Evolutionary conservation across 2,329 filamentous ascomycete species (phyloP).

Genomic region (Eurotiales sp.): DNA sequence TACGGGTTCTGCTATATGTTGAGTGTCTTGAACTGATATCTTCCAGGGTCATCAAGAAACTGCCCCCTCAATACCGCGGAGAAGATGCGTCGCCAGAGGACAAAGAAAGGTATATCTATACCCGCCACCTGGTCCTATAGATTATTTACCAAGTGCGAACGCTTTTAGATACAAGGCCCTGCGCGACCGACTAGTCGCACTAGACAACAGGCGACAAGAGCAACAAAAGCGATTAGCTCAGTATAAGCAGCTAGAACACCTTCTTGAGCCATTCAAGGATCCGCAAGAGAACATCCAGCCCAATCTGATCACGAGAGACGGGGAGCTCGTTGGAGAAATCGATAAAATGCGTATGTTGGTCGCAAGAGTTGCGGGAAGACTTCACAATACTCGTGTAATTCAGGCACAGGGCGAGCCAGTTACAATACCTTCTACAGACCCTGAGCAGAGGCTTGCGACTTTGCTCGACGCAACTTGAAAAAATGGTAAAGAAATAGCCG

Average conservation of each 20-base stretch:
- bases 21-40: slow-evolving; percentile 3
- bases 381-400: slow-evolving; percentile 28
- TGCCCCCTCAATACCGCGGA: slow-evolving; percentile 34
- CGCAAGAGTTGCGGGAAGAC: slow-evolving; percentile 38
- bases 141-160: slow-evolving; percentile 19
- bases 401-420: slow-evolving; percentile 16
- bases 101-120: slow-evolving; percentile 20
- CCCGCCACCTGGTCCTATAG: slow-evolving; percentile 19
- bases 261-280: slow-evolving; percentile 49
- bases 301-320: slow-evolving; percentile 52
- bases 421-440: slow-evolving; percentile 22
- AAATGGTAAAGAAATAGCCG: neutral
- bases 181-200: slow-evolving; percentile 41
- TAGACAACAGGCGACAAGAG: slow-evolving; percentile 44
- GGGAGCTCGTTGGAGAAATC: slow-evolving; percentile 48
- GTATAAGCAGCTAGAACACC: slow-evolving; percentile 42
- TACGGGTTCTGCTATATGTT: neutral
- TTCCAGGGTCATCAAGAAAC: slow-evolving; percentile 35
- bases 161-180: slow-evolving; percentile 36
- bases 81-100: slow-evolving; percentile 29
- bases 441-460: slow-evolving; percentile 31
- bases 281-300: slow-evolving; percentile 52
- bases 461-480: slow-evolving; percentile 34
- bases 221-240: slow-evolving; percentile 46
- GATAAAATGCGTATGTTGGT: slow-evolving; percentile 48